phyloP scores from a whole-genome alignment of 441 rosid genomes.

The Populus tomentosa region DNA sequence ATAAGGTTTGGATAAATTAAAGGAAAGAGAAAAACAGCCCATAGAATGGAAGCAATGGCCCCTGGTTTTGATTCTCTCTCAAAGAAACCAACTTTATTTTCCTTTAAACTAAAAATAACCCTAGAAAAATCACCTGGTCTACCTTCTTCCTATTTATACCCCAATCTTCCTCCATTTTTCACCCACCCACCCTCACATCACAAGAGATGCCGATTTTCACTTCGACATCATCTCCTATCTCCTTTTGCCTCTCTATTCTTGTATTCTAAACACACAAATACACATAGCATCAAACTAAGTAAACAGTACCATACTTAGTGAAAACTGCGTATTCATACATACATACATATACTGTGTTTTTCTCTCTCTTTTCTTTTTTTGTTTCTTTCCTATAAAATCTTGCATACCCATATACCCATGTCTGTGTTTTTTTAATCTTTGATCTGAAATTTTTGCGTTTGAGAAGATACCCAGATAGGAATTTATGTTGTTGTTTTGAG shows the following conservation, averaged over 20 bases:
- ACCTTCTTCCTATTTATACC: constrained; percentile 17
- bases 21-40: constrained; percentile 77
- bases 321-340: not conserved
- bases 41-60: constrained; percentile 57
- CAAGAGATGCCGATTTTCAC: constrained; percentile 23
- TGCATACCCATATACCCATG: not conserved
- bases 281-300: not conserved
- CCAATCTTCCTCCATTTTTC: not conserved
- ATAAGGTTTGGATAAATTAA: constrained; percentile 26
- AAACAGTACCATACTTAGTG: not conserved
- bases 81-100: constrained; percentile 24
- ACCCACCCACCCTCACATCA: not conserved
- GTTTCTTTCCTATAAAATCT: not conserved
- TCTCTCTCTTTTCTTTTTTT: too few species aligned
- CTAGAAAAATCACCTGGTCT: constrained; percentile 11
- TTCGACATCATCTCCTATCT: constrained; percentile 9
- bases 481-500: not conserved
- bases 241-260: not conserved
- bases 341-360: not conserved
- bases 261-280: not conserved
- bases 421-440: not conserved
- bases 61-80: constrained; percentile 67
- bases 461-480: not conserved
- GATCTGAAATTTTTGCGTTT: not conserved
- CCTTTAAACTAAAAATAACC: constrained; percentile 18